Percentiles rank a stretch among this genome's conserved stretches.
phyloP scores from a whole-genome alignment of 306 rosid genomes.

The Styphnolobium japonicum region DNA sequence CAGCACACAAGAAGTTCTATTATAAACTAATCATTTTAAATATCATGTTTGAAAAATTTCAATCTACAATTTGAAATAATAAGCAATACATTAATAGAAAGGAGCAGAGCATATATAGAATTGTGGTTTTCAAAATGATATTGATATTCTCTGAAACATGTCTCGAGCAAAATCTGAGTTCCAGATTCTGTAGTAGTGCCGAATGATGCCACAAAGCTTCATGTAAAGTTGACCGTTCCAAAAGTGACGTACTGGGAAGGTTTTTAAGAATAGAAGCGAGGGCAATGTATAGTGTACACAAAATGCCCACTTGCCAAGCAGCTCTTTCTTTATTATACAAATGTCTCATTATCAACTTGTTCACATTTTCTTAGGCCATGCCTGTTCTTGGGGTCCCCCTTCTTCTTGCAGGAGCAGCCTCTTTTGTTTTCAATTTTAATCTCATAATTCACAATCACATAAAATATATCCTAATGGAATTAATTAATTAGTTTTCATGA shows the following conservation, averaged over 20 bases:
- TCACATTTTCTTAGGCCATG: constrained; percentile 24
- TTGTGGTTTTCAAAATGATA: constrained; percentile 14
- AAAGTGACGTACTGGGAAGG: constrained; percentile 21
- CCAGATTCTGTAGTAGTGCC: constrained; percentile 16
- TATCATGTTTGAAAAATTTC: neutral
- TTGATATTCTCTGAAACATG: constrained; percentile 7
- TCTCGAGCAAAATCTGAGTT: constrained; percentile 28
- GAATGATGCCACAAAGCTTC: constrained; percentile 25
- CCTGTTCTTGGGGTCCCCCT: constrained; percentile 26
- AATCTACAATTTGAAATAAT: neutral
- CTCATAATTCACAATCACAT: neutral
- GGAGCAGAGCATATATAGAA: neutral
- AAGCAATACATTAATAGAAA: too few species aligned
- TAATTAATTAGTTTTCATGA: neutral
- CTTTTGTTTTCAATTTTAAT: neutral
- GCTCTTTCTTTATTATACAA: constrained; percentile 41
- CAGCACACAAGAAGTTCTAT: too few species aligned
- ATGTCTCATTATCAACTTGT: constrained; percentile 38
- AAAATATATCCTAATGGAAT: too few species aligned
- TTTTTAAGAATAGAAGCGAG: neutral
- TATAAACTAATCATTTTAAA: too few species aligned
- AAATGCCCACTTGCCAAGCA: constrained; percentile 41
- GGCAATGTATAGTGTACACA: constrained; percentile 35
- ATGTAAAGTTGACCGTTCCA: constrained; percentile 35
- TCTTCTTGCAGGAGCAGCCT: neutral